Evolutionary conservation across 2,329 filamentous ascomycete genomes (phyloP).

Genomic region (Venturia pyrina): DNA sequence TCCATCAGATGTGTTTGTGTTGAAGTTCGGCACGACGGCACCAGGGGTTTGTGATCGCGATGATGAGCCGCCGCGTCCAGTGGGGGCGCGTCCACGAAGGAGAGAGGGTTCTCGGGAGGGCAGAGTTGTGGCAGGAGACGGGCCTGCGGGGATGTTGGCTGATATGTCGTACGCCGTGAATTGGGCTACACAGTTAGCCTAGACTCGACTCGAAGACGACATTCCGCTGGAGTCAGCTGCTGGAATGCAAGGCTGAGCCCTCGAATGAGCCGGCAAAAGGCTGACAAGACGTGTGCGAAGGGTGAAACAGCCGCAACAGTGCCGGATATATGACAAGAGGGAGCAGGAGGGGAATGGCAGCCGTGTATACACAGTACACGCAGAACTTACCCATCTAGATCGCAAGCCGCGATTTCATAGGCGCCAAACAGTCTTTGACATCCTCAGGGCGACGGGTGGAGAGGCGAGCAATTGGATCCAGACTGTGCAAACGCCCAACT

Average conservation of each 20-base stretch:
- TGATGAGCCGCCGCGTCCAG: slow-evolving; percentile 22
- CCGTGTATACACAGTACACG: neutral
- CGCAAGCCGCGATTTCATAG: slow-evolving; percentile 1
- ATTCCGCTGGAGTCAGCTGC: neutral
- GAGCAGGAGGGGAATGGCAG: neutral
- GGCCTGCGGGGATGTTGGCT: slow-evolving; percentile 16
- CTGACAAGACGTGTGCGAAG: slow-evolving; percentile 2
- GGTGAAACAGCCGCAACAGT: slow-evolving; percentile 1
- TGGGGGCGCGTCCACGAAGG: slow-evolving; percentile 26
- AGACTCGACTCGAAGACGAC: neutral
- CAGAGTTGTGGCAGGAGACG: slow-evolving; percentile 19
- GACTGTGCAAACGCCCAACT: neutral
- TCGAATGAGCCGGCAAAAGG: neutral
- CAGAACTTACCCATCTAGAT: slow-evolving; percentile 4
- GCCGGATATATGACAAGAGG: neutral
- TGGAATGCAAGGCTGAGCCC: slow-evolving; percentile 1
- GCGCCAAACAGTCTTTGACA: neutral
- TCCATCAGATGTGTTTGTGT: slow-evolving; percentile 17
- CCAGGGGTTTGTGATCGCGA: slow-evolving; percentile 35
- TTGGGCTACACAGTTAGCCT: slow-evolving; percentile 4
- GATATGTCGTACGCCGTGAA: neutral
- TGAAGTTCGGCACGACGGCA: slow-evolving; percentile 22
- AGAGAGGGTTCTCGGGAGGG: slow-evolving; percentile 33
- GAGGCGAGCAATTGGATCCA: neutral
- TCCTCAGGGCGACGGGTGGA: neutral